Base-by-base conservation (phyloP, 768 basidiomycete genomes). In the Psilocybe tampanensis region DNA sequence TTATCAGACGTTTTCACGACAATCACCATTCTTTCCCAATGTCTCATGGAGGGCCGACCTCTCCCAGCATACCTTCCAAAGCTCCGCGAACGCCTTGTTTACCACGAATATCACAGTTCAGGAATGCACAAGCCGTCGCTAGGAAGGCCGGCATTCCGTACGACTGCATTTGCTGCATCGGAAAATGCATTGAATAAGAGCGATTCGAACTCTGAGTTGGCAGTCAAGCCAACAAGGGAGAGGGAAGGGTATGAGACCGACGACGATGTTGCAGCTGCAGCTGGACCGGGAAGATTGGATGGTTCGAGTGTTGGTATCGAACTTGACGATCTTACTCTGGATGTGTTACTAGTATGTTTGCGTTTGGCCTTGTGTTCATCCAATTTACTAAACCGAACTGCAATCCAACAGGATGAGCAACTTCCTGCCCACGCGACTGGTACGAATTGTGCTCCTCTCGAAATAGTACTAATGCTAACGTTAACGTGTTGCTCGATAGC, bases 1-100 rank as follows among this genome's bases (percentile, higher is more conserved):
- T 68, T 80, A 15, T 74, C 78, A 1, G 79, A 80, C 53, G 56
- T 79, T 34, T 79, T 80, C 56, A 68, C 74, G n/a, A 76, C 70
- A 4, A 61, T 77, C 24, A 67, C 75, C 15, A 74, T 78, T 47
- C 63, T 77, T 0, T 75, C 78, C 2, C 68, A 69, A 47, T 70
- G 74, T 2, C 69, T 80, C 12, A 66, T 67, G 44, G 66, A 67
- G 2, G 74, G 71, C 3, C 69, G 67, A 33, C 70, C 74, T 11
- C 60, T 80, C 19, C 77, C 76, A 17, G 69, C 74, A 0, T 72
- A 74, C 12, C 64, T 77, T 1, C 76, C 76, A 0, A 73, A 59
- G 32, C 66, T 80, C 24, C 70, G 78, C 42, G 77, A 80, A 52
- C 73, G 79, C 19, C 61, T 80, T 2, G 56, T 80, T 5, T 80